A percentile compares a stretch with the other conserved stretches of the same genome.
These are phyloP conservation scores for Patellifolia procumbens DNA, from an alignment of 179 eudicot species.

Conservation along the genomic window DNA sequence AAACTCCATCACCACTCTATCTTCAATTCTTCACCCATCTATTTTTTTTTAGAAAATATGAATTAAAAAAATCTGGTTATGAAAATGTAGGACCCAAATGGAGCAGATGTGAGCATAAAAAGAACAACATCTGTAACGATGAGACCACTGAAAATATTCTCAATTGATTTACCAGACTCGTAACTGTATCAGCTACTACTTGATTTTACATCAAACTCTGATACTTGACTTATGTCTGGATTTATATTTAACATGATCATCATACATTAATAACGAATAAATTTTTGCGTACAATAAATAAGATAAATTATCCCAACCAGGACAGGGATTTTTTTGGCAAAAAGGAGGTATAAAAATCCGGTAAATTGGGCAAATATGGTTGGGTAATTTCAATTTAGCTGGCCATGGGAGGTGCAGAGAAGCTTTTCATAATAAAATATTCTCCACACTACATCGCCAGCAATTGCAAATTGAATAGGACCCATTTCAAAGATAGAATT, in stretches of 20 bases:
- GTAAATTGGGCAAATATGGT: constrained; percentile 3
- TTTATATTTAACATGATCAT: not conserved
- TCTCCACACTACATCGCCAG: constrained; percentile 27
- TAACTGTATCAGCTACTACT: constrained; percentile 35
- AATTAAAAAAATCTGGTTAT: too few species aligned
- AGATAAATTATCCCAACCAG: constrained; percentile 13
- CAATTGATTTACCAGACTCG: constrained; percentile 31
- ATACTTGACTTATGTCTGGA: constrained; percentile 37
- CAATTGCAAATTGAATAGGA: not conserved
- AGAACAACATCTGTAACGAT: constrained; percentile 37
- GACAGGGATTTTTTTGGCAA: constrained; percentile 8
- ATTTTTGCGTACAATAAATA: not conserved
- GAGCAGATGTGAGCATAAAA: constrained; percentile 31
- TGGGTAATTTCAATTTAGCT: constrained; percentile 19
- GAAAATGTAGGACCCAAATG: constrained; percentile 32
- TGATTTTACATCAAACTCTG: constrained; percentile 12
- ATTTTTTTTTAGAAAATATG: too few species aligned
- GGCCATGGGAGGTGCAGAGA: constrained; percentile 22
- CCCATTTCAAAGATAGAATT: too few species aligned
- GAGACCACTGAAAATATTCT: constrained; percentile 12
- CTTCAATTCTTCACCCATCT: too few species aligned
- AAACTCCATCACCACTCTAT: too few species aligned
- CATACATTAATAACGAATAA: not conserved
- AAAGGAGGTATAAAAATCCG: not conserved
- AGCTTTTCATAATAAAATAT: not conserved